Evolutionary conservation across 257 asterid species (phyloP), one percentile per base, ranked within the genome.

Genomic region (Scutellaria galericulata): DNA sequence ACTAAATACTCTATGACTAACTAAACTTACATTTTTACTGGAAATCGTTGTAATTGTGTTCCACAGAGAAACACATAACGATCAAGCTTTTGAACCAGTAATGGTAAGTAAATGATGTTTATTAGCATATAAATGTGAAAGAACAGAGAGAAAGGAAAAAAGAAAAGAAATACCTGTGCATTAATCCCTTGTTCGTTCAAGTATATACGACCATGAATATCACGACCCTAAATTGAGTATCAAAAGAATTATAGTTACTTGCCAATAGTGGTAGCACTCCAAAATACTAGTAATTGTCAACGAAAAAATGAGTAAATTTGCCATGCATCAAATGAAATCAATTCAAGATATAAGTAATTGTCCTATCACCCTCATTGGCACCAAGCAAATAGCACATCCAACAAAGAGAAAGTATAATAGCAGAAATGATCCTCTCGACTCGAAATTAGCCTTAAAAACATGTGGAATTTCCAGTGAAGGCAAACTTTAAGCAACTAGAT

Each of bases 111-210:
- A 51, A 37, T 22, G 35, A 37, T 24, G 50, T 9, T 0, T n/a
- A 22, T 31, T 53, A 42, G 40, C 58, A 14, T 45, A 24, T 24
- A 15, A 46, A 31, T 24, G 9, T 11, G 45, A 53, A 66, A 14
- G 41, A 64, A 60, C 58, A 54, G 53, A 46, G 13, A 53, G 45
- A 62, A 35, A 62, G 14, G 24, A 39, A 61, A 48, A 66, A 37
- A 52, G 27, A 66, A 27, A 60, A 44, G 51, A 59, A 77, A 47
- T 77, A 94, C 99, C 96, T 94, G 99, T 4, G 98, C 99, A 61
- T 94, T 94, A 68, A 94, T 89, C 68, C 99, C 99, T 81, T 94
- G 97, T 78, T 91, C 93, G 57, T 89, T 94, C 87, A 94, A 59
- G 84, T 94, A 94, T 77, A 94, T 88, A 51, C 98, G 96, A 9